These are phyloP conservation scores for Violaceomyces palustris DNA, from an alignment of 1,284 basidiomycete genomes.

Conservation along the genomic window DNA sequence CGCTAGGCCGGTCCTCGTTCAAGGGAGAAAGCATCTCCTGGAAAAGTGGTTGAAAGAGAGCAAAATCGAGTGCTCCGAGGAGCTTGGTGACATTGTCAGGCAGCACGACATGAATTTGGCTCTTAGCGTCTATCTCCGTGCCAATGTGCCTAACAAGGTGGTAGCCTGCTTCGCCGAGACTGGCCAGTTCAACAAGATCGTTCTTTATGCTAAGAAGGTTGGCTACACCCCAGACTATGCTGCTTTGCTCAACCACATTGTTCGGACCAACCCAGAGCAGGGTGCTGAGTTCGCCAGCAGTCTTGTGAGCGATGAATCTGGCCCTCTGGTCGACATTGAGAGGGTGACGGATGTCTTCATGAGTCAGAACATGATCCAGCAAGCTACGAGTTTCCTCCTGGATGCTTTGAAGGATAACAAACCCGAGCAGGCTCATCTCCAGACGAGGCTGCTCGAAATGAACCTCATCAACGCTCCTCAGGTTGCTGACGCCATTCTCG, in stretches of 20 bases:
- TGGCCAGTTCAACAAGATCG: conserved; percentile 96
- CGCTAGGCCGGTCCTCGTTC: conserved; percentile 88
- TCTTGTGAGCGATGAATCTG: conserved; percentile 86
- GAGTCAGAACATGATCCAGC: conserved; percentile 99
- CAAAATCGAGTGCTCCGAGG: conserved; percentile 98
- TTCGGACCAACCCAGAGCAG: conserved; percentile 94
- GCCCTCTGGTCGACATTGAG: conserved; percentile 90
- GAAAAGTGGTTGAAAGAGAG: conserved; percentile 99
- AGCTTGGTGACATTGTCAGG: conserved; percentile 95
- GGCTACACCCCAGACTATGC: conserved; percentile 91
- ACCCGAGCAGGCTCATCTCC: conserved; percentile 91
- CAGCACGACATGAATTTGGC: conserved; percentile 95
- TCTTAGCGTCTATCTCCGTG: conserved; percentile 95
- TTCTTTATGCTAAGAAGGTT: conserved; percentile 96
- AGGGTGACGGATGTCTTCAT: conserved; percentile 80
- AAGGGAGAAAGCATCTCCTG: conserved; percentile 92
- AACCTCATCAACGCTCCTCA: conserved; percentile 96
- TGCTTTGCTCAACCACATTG: conserved; percentile 90
- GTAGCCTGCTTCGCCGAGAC: conserved; percentile 96
- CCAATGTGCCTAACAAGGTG: conserved; percentile 98
- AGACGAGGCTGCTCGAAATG: conserved; percentile 96
- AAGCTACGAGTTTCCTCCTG: conserved; percentile 93
- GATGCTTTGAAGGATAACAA: conserved; percentile 99
- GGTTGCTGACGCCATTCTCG: conserved; percentile 96
- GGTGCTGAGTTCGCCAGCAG: conserved; percentile 96